Evolutionary conservation across 2,329 filamentous ascomycete genomes (phyloP).

Genomic region (Leptosphaerulina australis): DNA sequence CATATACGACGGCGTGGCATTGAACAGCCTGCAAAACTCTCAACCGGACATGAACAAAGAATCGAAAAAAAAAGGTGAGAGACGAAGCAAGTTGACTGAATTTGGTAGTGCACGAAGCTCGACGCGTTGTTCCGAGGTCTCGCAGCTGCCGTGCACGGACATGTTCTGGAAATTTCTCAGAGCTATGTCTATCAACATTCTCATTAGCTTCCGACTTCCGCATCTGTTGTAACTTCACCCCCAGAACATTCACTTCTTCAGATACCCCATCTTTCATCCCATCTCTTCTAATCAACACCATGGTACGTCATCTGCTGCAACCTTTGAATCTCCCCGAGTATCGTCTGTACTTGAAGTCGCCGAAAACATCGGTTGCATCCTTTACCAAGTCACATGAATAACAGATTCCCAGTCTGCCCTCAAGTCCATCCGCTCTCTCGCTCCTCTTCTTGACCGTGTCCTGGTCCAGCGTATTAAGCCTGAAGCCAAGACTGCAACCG

Average conservation of each 20-base stretch:
- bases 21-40: constrained; percentile 1
- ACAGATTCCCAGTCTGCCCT: constrained; percentile 61
- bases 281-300: constrained; percentile 19
- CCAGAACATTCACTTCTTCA: constrained; percentile 20
- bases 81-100: background rate
- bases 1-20: constrained; percentile 40
- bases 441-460: constrained; percentile 95
- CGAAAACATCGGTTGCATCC: constrained; percentile 1
- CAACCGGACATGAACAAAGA: background rate
- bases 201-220: constrained; percentile 19
- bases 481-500: constrained; percentile 92
- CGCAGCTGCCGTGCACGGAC: constrained; percentile 21
- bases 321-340: background rate
- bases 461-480: constrained; percentile 98
- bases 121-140: constrained; percentile 27
- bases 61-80: background rate
- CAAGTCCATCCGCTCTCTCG: constrained; percentile 94
- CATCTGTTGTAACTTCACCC: constrained; percentile 16
- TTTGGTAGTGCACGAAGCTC: constrained; percentile 6
- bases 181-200: constrained; percentile 15
- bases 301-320: constrained; percentile 23
- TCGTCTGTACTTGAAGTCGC: background rate
- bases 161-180: constrained; percentile 31
- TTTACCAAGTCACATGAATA: background rate
- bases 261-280: constrained; percentile 23